Base-by-base conservation (phyloP, 345 rosid genomes). In the Rubroshorea leprosula region DNA sequence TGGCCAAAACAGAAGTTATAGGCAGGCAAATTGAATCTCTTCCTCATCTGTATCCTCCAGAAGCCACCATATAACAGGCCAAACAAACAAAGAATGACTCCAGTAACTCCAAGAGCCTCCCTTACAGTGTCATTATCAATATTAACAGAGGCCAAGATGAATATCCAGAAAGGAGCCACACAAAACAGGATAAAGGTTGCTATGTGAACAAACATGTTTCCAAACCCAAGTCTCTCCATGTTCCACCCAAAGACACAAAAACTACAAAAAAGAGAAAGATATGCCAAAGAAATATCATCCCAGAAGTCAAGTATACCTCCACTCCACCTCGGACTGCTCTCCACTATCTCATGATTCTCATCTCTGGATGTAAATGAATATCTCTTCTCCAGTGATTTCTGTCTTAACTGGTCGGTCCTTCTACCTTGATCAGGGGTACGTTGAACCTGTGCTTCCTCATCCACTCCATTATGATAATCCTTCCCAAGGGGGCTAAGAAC, bases 171-270 rank as follows among this genome's bases (percentile, higher is more conserved):
- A 15, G 98, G 98, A 23, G 98, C 95, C 71, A 78, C 52, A 72
- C 96, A 92, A 35, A 92, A 92, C 61, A 89, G 83, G 59, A 84
- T 60, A 63, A 89, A 92, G 12, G 96, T 92, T 0, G 93, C 93
- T 41, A 89, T 82, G 65, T 92, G 96, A 39, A 89, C 98, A 64
- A 86, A 92, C 95, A 86, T 86, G 79, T 92, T 92, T 35, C 98
- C 98, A 56, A 92, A 86, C 18, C 96, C 93, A 27, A 92, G 85
- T 66, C 96, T 84, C 68, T 92, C 97, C 99, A 86, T 86, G 65
- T 92, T 89, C 99, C 97, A 86, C 43, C 98, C 97, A 27, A 92
- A 92, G 44, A 89, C 96, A 76, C 93, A 92, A 67, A 77, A 92
- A 14, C 74, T 79, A 63, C 97, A 92, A 69, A 86, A 84, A 5